Percentiles rank a stretch among this genome's conserved stretches.
Evolutionary conservation across 75 land plant genomes (phyloP).

Genomic region (Pseudotsuga menziesii): DNA sequence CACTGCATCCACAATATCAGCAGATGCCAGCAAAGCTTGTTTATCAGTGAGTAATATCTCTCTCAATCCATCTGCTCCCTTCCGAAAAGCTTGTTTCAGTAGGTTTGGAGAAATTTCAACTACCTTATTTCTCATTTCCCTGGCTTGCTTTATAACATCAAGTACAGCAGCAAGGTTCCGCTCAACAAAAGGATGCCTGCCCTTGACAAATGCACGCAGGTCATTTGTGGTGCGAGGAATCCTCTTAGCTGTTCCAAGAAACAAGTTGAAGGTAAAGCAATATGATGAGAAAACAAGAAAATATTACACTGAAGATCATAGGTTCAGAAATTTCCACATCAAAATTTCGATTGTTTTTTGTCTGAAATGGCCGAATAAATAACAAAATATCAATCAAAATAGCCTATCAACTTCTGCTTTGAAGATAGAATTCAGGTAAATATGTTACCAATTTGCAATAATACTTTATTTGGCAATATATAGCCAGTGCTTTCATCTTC

Average conservation of each 20-base stretch:
- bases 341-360: background rate
- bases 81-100: background rate
- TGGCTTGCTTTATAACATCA: slow-evolving; percentile 35
- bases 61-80: background rate
- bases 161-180: slow-evolving; percentile 53
- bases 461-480: slow-evolving; percentile 79
- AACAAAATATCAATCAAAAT: background rate
- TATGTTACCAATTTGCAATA: slow-evolving; percentile 68
- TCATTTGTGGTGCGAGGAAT: slow-evolving; percentile 50
- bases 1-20: background rate
- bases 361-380: background rate
- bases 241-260: slow-evolving; percentile 53
- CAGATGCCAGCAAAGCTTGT: background rate
- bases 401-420: background rate
- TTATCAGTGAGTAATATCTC: background rate
- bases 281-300: slow-evolving; percentile 4
- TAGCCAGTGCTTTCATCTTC: slow-evolving; percentile 99
- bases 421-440: background rate
- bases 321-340: background rate
- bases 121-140: background rate
- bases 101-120: background rate
- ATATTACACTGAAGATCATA: background rate
- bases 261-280: background rate
- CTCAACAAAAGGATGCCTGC: slow-evolving; percentile 69
- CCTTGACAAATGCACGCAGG: slow-evolving; percentile 51